Evolutionary conservation across 768 basidiomycete species (phyloP).

Genomic region (Collybia nuda): DNA sequence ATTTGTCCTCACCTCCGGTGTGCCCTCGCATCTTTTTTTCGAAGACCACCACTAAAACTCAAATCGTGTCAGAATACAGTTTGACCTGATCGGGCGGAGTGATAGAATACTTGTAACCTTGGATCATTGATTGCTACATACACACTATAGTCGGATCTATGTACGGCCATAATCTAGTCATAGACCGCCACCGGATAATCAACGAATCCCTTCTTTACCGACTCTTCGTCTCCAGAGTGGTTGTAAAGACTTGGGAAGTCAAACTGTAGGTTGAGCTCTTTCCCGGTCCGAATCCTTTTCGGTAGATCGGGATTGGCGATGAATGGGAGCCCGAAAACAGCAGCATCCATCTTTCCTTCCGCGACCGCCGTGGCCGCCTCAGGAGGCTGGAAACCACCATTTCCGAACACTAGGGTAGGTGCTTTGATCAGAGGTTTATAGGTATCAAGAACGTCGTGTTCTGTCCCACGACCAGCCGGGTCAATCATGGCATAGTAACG

Average conservation of each 20-base stretch:
- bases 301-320: constrained; percentile 25
- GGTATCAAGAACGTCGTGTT: background rate
- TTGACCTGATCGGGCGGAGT: too few relatives aligned
- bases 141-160: too few relatives aligned
- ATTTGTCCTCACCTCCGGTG: too few relatives aligned
- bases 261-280: constrained; percentile 15
- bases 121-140: too few relatives aligned
- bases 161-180: background rate
- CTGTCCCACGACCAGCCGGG: background rate
- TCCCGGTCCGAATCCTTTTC: constrained; percentile 19
- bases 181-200: constrained; percentile 11
- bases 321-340: constrained; percentile 18
- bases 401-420: background rate
- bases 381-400: background rate
- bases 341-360: background rate
- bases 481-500: background rate
- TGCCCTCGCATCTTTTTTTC: too few relatives aligned
- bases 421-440: background rate
- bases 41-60: too few relatives aligned
- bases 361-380: background rate
- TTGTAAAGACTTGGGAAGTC: constrained; percentile 13
- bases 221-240: constrained; percentile 1
- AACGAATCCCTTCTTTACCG: constrained; percentile 9
- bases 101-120: too few relatives aligned
- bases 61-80: too few relatives aligned